Evolutionary conservation across 2,329 filamentous ascomycete genomes (phyloP), one percentile per base, ranked within the genome.

Genomic region (Neofusicoccum cordaticola): DNA sequence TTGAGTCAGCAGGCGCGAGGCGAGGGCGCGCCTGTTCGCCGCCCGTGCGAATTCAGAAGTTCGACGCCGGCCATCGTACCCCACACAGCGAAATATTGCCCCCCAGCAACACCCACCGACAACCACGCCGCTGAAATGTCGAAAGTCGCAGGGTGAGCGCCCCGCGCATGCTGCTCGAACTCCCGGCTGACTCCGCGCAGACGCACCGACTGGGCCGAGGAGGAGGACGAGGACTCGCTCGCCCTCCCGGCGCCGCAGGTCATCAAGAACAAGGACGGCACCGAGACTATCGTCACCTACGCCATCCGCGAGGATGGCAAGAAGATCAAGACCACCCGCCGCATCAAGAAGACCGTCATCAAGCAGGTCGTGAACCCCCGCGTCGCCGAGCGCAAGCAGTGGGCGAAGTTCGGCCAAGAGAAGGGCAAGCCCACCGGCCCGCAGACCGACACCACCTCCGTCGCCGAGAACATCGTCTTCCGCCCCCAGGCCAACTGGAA

Each of bases 381-480:
- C 74, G 94, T 99, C 66, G 95, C 95, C 68, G 93, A 97, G 83
- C 92, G 95, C 77, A 92, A 95, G 82, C 85, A 86, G 74, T 98
- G 94, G 94, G 71, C 85, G 73, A 99, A 99, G 83, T 98, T 99
- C 78, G 95, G 95, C 47, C 83, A 88, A 66, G 93, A 94, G 75
- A 92, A 91, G 78, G 94, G 92, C 80, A 93, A 97, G 80, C 81
- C 87, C 67, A 77, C 86, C 2, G 95, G 95, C 39, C 95, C 95
- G 52, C 90, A 92, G 68, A 84, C 88, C 71, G 93, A 97, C 79
- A 98, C 94, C 66, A 97, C 94, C 64, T 92, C 89, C 45, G 90
- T 98, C 47, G 95, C 92, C 74, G 95, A 99, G 84, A 99, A 99
- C 84, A 98, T 99, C 80, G 88, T 96, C 77, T 98, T 99, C 90